Evolutionary conservation across 2,329 filamentous ascomycete species (phyloP).

Genomic region (Alternaria arbusti): DNA sequence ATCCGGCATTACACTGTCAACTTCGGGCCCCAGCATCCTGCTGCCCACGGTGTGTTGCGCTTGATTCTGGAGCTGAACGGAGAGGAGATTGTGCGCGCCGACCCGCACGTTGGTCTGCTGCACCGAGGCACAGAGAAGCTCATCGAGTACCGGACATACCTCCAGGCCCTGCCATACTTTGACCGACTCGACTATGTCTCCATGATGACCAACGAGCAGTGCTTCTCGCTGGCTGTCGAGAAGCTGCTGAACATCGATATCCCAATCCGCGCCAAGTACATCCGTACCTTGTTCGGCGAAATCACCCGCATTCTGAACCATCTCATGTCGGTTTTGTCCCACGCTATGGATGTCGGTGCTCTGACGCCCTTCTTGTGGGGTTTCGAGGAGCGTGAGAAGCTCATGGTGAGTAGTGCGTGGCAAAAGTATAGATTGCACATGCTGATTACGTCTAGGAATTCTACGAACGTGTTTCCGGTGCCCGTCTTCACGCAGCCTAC

Average conservation of each 20-base stretch:
- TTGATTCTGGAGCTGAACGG: slow-evolving; percentile 97
- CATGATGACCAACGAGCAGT: slow-evolving; percentile 99
- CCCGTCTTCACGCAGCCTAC: slow-evolving; percentile 95
- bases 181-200: slow-evolving; percentile 98
- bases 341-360: slow-evolving; percentile 99
- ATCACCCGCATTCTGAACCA: slow-evolving; percentile 95
- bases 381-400: slow-evolving; percentile 99
- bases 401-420: slow-evolving; percentile 73
- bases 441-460: slow-evolving; percentile 74
- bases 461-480: slow-evolving; percentile 98
- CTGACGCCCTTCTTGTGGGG: slow-evolving; percentile 99
- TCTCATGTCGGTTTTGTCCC: slow-evolving; percentile 94
- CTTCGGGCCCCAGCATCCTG: slow-evolving; percentile 98
- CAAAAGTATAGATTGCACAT: background rate
- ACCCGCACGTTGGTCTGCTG: slow-evolving; percentile 94
- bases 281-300: slow-evolving; percentile 93
- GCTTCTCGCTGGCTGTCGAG: slow-evolving; percentile 92
- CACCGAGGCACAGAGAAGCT: slow-evolving; percentile 99
- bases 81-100: slow-evolving; percentile 94
- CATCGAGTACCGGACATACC: slow-evolving; percentile 99
- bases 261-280: slow-evolving; percentile 94
- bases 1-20: slow-evolving; percentile 99
- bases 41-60: slow-evolving; percentile 96
- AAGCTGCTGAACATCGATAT: slow-evolving; percentile 98
- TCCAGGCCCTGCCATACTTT: slow-evolving; percentile 98